phyloP scores from a whole-genome alignment of 192 early-diverging fungal genomes.

The Linnemannia hyalina region DNA sequence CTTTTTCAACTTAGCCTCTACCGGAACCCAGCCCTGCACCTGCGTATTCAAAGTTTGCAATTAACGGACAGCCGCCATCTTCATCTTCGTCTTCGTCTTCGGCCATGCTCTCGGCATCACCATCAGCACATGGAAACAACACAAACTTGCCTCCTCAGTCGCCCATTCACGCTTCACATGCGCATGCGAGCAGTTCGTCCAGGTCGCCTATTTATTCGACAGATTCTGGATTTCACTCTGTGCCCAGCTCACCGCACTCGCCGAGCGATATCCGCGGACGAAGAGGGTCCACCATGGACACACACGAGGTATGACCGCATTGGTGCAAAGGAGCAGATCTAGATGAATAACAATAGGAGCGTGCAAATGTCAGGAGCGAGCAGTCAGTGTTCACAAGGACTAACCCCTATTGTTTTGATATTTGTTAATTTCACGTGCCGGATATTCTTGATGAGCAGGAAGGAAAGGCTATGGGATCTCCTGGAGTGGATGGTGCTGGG shows the following conservation, averaged over 20 bases:
- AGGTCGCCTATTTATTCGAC: conserved; percentile 32
- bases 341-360: background rate
- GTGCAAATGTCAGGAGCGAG: background rate
- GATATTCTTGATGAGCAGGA: conserved; percentile 17
- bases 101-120: conserved; percentile 32
- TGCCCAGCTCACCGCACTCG: conserved; percentile 54
- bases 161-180: conserved; percentile 36
- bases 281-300: conserved; percentile 14
- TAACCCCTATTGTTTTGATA: background rate
- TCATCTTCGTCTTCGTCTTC: conserved; percentile 30
- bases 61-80: conserved; percentile 18
- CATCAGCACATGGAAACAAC: conserved; percentile 13
- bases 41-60: conserved; percentile 36
- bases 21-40: conserved; percentile 49
- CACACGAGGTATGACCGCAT: conserved; percentile 25
- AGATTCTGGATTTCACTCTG: conserved; percentile 55
- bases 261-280: conserved; percentile 41
- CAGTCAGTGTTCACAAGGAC: background rate
- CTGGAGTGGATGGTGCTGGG: conserved; percentile 57
- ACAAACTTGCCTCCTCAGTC: conserved; percentile 37
- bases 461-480: conserved; percentile 30
- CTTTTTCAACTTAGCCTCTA: conserved; percentile 26
- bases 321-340: background rate
- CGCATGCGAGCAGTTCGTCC: background rate
- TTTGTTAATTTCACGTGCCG: background rate